Evolutionary conservation across 169 alveolate species (phyloP).

Genomic region (Toxoplasma gondii): DNA sequence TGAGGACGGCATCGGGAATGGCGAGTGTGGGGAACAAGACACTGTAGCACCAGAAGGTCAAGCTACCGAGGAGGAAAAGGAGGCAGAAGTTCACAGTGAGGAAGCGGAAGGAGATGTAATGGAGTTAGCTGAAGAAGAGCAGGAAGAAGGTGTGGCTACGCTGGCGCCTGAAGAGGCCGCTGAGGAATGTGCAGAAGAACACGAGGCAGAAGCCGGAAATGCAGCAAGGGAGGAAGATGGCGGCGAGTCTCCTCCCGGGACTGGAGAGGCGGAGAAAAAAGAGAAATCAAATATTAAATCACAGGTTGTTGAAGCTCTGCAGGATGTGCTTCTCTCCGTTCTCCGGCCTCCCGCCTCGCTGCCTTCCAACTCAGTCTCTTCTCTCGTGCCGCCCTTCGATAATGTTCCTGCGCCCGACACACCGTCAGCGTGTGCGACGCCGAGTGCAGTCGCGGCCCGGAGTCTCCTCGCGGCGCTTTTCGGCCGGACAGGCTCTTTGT

Average conservation of each 20-base stretch:
- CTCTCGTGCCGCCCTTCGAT: not conserved
- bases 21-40: not conserved
- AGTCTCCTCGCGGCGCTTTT: not conserved
- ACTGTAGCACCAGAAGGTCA: not conserved
- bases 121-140: not conserved
- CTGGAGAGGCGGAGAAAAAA: not conserved
- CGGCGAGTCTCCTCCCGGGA: not conserved
- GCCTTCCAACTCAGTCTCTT: not conserved
- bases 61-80: not conserved
- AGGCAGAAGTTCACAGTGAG: not conserved
- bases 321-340: conserved; percentile 15
- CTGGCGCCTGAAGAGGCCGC: not conserved
- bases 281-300: not conserved
- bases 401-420: not conserved
- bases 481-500: not conserved
- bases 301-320: not conserved
- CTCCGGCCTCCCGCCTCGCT: not conserved
- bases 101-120: not conserved
- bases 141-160: not conserved
- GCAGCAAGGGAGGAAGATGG: not conserved
- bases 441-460: not conserved
- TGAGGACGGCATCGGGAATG: not conserved
- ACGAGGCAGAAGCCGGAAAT: not conserved
- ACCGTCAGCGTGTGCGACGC: not conserved
- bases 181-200: not conserved